Evolutionary conservation across 257 asterid species (phyloP).

Genomic region (Fraxinus excelsior): DNA sequence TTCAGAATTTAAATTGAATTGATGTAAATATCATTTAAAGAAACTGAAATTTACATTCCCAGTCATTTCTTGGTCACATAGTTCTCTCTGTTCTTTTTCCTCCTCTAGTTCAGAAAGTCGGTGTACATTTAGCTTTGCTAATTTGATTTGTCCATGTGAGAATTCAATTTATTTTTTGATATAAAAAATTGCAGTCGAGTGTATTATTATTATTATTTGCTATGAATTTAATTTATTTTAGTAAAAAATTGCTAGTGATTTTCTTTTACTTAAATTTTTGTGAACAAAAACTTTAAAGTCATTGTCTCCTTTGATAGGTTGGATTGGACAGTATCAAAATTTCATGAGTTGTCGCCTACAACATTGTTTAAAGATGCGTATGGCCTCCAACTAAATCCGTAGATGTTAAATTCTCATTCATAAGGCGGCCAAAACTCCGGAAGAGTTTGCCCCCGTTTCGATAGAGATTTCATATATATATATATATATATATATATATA

Average conservation of each 20-base stretch:
- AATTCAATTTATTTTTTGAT: background rate
- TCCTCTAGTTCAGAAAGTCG: constrained; percentile 11
- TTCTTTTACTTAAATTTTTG: background rate
- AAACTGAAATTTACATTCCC: constrained; percentile 35
- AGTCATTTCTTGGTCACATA: constrained; percentile 16
- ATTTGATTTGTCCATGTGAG: constrained; percentile 1
- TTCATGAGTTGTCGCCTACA: background rate
- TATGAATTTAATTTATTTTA: background rate
- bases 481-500: background rate
- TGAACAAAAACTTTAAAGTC: background rate
- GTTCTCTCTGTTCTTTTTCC: constrained; percentile 19
- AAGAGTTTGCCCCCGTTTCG: background rate
- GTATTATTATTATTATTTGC: background rate
- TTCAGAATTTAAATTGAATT: constrained; percentile 31
- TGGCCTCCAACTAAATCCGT: background rate
- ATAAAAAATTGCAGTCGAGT: background rate
- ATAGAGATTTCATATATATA: no score
- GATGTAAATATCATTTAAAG: constrained; percentile 49
- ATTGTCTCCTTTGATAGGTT: background rate
- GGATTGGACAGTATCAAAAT: background rate
- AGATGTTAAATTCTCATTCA: background rate
- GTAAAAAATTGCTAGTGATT: background rate
- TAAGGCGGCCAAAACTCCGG: background rate
- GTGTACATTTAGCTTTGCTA: background rate
- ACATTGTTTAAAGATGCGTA: no score